phyloP scores from a whole-genome alignment of 2,329 filamentous ascomycete genomes.

The Hypomyces perniciosus region DNA sequence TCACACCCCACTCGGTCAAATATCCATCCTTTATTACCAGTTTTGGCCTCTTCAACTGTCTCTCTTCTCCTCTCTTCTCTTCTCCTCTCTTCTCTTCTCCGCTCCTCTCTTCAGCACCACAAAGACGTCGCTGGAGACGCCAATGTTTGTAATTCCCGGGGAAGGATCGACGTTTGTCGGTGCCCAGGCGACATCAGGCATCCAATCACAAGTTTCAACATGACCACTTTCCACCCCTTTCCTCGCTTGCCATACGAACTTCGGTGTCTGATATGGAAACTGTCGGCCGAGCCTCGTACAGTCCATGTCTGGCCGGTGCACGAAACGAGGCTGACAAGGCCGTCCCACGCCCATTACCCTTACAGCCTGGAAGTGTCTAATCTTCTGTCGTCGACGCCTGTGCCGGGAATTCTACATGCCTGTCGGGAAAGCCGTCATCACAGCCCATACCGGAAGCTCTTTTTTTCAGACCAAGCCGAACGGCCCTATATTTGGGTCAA shows the following conservation, averaged over 20 bases:
- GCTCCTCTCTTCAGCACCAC: too few species aligned
- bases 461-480: constrained; percentile 5
- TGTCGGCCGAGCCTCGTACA: constrained; percentile 7
- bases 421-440: constrained; percentile 7
- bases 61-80: too few species aligned
- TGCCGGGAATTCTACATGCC: constrained; percentile 8
- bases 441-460: constrained; percentile 9
- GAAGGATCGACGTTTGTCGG: not conserved
- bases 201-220: not conserved
- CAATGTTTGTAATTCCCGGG: not conserved
- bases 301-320: constrained; percentile 6
- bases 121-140: too few species aligned
- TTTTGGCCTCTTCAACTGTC: too few species aligned
- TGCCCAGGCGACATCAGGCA: too few species aligned
- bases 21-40: too few species aligned
- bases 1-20: too few species aligned
- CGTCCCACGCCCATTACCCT: not conserved
- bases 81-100: too few species aligned
- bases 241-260: constrained; percentile 10
- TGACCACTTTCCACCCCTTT: constrained; percentile 12
- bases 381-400: not conserved
- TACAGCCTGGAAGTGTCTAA: too few species aligned
- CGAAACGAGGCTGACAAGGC: not conserved
- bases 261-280: constrained; percentile 12
- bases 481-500: constrained; percentile 14